These are phyloP conservation scores for Pseudocercospora ulei DNA, from an alignment of 2,329 filamentous ascomycete species.

Conservation along the genomic window DNA sequence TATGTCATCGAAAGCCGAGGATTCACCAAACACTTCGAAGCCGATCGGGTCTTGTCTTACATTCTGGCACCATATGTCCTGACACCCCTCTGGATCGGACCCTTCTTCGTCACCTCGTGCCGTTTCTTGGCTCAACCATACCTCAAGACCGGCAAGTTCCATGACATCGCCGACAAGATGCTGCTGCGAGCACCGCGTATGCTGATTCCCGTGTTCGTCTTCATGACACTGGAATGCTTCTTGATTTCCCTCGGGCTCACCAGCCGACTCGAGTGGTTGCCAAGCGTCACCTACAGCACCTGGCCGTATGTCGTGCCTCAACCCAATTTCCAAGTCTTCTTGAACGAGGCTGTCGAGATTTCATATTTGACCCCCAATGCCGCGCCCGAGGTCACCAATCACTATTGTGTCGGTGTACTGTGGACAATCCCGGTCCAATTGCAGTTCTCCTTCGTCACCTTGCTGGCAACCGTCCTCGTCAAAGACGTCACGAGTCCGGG, in stretches of 20 bases:
- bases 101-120: constrained; percentile 44
- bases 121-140: constrained; percentile 41
- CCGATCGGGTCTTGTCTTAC: constrained; percentile 38
- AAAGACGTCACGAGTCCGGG: constrained; percentile 40
- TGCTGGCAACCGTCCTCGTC: constrained; percentile 39
- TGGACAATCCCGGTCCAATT: constrained; percentile 46
- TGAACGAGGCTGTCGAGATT: constrained; percentile 41
- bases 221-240: constrained; percentile 43
- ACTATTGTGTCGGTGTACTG: constrained; percentile 44
- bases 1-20: constrained; percentile 26
- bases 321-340: constrained; percentile 37
- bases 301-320: constrained; percentile 42
- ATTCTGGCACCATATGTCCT: constrained; percentile 40
- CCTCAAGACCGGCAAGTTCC: constrained; percentile 38
- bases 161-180: constrained; percentile 40
- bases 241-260: constrained; percentile 40
- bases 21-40: constrained; percentile 35
- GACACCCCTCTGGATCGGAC: constrained; percentile 43
- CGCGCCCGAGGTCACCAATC: constrained; percentile 41
- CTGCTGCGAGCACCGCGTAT: constrained; percentile 41
- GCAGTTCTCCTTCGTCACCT: constrained; percentile 41
- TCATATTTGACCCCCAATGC: constrained; percentile 43
- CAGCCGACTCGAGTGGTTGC: constrained; percentile 39
- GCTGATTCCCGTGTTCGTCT: constrained; percentile 40
- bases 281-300: constrained; percentile 42